Percentiles rank a stretch among this genome's conserved stretches.
Evolutionary conservation across 192 early-diverging fungal species (phyloP).

Genomic region (Coemansia sp.): DNA sequence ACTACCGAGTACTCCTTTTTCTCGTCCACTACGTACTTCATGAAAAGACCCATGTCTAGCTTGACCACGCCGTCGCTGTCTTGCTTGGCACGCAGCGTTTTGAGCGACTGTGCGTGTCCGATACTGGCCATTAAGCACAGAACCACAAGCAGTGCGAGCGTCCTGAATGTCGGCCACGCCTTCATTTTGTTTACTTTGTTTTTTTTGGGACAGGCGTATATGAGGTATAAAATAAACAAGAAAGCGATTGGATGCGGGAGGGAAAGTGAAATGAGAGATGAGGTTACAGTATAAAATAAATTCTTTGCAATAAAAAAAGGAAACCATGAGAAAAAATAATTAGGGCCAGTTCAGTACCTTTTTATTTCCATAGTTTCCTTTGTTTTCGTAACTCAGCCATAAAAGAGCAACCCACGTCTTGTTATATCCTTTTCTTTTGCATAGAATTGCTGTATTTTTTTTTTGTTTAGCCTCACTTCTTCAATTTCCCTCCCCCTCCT

Average conservation of each 20-base stretch:
- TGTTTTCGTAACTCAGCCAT: too few species aligned
- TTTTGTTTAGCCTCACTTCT: too few species aligned
- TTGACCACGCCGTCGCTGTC: slow-evolving; percentile 35
- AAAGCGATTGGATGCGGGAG: not conserved
- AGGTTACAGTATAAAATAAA: too few species aligned
- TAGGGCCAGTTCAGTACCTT: not conserved
- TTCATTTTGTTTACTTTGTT: not conserved
- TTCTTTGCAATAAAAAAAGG: not conserved
- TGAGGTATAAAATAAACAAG: not conserved
- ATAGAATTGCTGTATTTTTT: not conserved
- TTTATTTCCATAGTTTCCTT: too few species aligned
- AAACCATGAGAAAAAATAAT: not conserved
- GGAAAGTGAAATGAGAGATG: too few species aligned
- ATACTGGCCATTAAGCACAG: not conserved
- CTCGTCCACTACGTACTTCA: slow-evolving; percentile 42
- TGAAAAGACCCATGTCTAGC: slow-evolving; percentile 29
- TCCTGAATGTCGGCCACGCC: not conserved
- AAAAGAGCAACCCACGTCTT: not conserved
- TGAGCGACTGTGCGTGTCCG: slow-evolving; percentile 25
- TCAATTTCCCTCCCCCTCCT: not conserved
- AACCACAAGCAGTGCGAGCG: slow-evolving; percentile 6
- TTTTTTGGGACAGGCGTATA: not conserved
- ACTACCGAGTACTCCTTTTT: slow-evolving; percentile 49
- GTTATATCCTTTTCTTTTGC: not conserved
- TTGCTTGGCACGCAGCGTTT: slow-evolving; percentile 18